phyloP scores from a whole-genome alignment of 495 filamentous ascomycete species.

The Usnea hakonensis region DNA sequence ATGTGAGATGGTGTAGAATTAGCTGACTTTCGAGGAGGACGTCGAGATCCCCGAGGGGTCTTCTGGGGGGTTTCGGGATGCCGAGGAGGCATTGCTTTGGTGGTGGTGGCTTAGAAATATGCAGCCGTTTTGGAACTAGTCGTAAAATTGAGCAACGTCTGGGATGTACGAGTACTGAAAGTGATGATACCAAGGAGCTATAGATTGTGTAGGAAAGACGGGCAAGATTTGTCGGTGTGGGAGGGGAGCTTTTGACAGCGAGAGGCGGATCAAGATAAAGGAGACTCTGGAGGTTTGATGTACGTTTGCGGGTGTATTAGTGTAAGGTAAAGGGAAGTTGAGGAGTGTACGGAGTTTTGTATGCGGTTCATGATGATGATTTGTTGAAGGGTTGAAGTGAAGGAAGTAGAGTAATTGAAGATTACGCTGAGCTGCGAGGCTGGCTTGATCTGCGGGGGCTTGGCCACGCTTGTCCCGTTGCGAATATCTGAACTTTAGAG shows the following conservation, averaged over 20 bases:
- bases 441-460: background rate
- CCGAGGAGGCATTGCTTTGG: slow-evolving; percentile 14
- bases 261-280: background rate
- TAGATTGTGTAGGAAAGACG: background rate
- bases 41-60: slow-evolving; percentile 18
- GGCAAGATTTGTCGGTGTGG: background rate
- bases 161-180: background rate
- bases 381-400: slow-evolving; percentile 5
- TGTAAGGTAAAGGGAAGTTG: slow-evolving; percentile 12
- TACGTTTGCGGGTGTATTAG: slow-evolving; percentile 11
- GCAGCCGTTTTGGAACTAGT: slow-evolving; percentile 19
- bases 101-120: slow-evolving; percentile 25
- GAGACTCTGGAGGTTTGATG: slow-evolving; percentile 14
- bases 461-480: slow-evolving; percentile 14
- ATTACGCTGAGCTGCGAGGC: background rate
- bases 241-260: background rate
- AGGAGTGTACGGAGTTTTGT: slow-evolving; percentile 8
- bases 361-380: slow-evolving; percentile 18
- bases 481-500: background rate
- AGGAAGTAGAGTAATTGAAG: slow-evolving; percentile 1
- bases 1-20: slow-evolving; percentile 15
- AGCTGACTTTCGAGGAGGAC: slow-evolving; percentile 21
- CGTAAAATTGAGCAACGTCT: background rate
- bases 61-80: slow-evolving; percentile 15
- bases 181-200: background rate